Evolutionary conservation across 2,329 filamentous ascomycete genomes (phyloP).

Genomic region (Trichocomaceae sp.): DNA sequence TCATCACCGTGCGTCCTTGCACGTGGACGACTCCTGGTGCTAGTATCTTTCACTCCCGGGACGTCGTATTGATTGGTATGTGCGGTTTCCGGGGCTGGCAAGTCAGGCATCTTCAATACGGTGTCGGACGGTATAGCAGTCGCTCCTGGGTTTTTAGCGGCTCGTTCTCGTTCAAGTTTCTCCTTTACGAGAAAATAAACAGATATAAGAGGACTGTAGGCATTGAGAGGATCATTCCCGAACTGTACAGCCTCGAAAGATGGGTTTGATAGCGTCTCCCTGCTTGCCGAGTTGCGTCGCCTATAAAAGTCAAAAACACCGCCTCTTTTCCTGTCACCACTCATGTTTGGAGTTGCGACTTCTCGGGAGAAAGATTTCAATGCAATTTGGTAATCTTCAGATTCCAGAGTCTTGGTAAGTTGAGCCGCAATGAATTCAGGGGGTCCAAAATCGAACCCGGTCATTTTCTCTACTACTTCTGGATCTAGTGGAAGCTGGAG

Average conservation of each 20-base stretch:
- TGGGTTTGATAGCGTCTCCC: constrained; percentile 76
- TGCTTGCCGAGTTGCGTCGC: constrained; percentile 80
- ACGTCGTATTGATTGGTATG: constrained; percentile 91
- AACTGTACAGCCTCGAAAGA: constrained; percentile 78
- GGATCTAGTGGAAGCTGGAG: constrained; percentile 76
- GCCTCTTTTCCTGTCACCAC: constrained; percentile 73
- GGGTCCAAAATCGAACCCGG: constrained; percentile 92
- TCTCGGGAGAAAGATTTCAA: constrained; percentile 65
- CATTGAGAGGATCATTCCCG: constrained; percentile 82
- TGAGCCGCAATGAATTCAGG: constrained; percentile 76
- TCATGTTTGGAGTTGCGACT: constrained; percentile 50
- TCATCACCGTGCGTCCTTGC: constrained; percentile 94
- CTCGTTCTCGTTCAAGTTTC: constrained; percentile 74
- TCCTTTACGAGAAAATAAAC: constrained; percentile 96
- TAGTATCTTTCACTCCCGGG: constrained; percentile 79
- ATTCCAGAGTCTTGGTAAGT: constrained; percentile 79
- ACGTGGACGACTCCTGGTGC: constrained; percentile 72
- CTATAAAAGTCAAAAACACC: constrained; percentile 98
- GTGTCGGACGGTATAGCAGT: constrained; percentile 51
- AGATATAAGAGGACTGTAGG: constrained; percentile 84
- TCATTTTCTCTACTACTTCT: constrained; percentile 86
- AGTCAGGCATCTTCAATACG: constrained; percentile 61
- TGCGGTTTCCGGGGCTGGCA: constrained; percentile 74
- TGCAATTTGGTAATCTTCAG: constrained; percentile 85
- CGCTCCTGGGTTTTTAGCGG: constrained; percentile 54